These are phyloP conservation scores for Nothophoma quercina DNA, from an alignment of 2,329 filamentous ascomycete species.

Conservation along the genomic window DNA sequence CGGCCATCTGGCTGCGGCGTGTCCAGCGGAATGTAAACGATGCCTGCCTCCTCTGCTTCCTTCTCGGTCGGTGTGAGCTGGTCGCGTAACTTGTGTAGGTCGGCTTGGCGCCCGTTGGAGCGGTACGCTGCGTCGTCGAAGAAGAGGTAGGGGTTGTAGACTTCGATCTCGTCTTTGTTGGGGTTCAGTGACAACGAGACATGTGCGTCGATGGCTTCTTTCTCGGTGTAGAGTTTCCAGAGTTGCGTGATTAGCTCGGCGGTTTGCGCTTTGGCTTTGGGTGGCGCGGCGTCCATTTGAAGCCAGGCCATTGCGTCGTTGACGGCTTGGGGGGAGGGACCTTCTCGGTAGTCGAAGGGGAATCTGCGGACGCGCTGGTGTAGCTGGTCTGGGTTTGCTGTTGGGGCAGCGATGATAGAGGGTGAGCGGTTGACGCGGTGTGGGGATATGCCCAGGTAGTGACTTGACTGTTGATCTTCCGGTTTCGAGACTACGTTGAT, in stretches of 20 bases:
- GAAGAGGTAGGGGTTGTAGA: constrained; percentile 65
- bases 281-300: constrained; percentile 58
- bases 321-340: constrained; percentile 50
- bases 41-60: constrained; percentile 72
- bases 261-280: constrained; percentile 55
- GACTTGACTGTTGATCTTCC: constrained; percentile 41
- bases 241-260: constrained; percentile 62
- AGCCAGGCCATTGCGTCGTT: constrained; percentile 60
- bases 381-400: constrained; percentile 52
- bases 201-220: constrained; percentile 70
- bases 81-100: constrained; percentile 66
- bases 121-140: constrained; percentile 76
- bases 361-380: constrained; percentile 60
- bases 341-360: constrained; percentile 66
- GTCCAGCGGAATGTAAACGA: constrained; percentile 75
- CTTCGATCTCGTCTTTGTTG: constrained; percentile 53
- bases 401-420: constrained; percentile 68
- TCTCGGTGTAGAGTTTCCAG: constrained; percentile 66
- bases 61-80: constrained; percentile 60
- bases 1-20: constrained; percentile 19
- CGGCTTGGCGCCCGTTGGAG: constrained; percentile 66
- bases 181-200: constrained; percentile 55
- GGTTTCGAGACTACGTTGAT: constrained; percentile 56
- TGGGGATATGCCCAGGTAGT: constrained; percentile 69
- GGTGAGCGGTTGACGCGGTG: constrained; percentile 69